Evolutionary conservation across 2,329 filamentous ascomycete species (phyloP).

Genomic region (Fusarium hainanense): DNA sequence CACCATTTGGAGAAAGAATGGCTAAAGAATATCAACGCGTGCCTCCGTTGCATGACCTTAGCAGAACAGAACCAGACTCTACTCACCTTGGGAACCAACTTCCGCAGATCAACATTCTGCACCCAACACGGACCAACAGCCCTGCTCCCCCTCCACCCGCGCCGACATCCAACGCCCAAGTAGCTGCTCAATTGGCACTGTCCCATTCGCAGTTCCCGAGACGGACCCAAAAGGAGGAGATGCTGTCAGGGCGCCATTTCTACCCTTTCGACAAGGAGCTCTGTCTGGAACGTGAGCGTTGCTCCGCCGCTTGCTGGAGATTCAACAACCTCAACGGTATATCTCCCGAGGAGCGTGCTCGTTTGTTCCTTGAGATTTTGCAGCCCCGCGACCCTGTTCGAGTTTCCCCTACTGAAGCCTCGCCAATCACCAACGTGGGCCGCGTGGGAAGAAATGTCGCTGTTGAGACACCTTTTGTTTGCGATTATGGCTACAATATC

Average conservation of each 20-base stretch:
- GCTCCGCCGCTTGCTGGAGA: conserved; percentile 81
- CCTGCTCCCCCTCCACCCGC: conserved; percentile 55
- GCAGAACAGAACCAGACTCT: conserved; percentile 66
- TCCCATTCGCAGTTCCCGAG: conserved; percentile 64
- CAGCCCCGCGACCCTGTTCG: conserved; percentile 69
- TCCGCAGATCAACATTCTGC: conserved; percentile 68
- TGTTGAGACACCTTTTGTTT: conserved; percentile 89
- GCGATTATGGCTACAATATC: conserved; percentile 97
- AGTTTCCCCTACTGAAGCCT: conserved; percentile 65
- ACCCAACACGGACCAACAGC: conserved; percentile 62
- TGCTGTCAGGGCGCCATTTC: conserved; percentile 84
- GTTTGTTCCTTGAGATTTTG: conserved; percentile 78
- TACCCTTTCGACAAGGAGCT: conserved; percentile 82
- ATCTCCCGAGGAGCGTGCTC: conserved; percentile 73
- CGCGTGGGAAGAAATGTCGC: conserved; percentile 78
- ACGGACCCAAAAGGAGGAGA: conserved; percentile 86
- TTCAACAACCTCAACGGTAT: conserved; percentile 84
- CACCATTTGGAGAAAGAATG: conserved; percentile 60
- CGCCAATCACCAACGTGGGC: conserved; percentile 65
- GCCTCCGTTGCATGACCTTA: conserved; percentile 69
- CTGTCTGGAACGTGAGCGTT: conserved; percentile 84
- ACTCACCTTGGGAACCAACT: conserved; percentile 62
- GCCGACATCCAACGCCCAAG: conserved; percentile 60
- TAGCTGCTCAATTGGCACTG: conserved; percentile 69
- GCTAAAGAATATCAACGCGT: conserved; percentile 70